These are phyloP conservation scores for Morella rubra DNA, from an alignment of 306 rosid species.

Conservation along the genomic window DNA sequence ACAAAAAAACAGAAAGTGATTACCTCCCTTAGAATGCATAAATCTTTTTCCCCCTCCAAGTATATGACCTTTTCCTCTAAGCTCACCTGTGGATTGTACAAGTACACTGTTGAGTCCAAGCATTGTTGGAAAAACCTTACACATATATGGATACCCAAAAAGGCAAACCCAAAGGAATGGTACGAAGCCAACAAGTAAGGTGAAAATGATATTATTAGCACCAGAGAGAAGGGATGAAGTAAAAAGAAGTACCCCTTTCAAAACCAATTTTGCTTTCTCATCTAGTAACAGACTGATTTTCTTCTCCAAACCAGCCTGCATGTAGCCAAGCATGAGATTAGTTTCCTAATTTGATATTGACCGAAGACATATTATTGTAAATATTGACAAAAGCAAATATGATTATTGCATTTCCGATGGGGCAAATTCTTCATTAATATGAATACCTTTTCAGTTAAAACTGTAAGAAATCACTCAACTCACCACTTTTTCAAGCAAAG, in stretches of 20 bases:
- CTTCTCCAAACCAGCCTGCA: conserved; percentile 54
- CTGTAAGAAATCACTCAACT: not conserved
- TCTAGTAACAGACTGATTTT: conserved; percentile 40
- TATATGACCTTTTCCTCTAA: conserved; percentile 53
- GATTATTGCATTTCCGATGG: not conserved
- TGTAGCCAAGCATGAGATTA: conserved; percentile 25
- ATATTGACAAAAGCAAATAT: not conserved
- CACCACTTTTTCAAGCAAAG: conserved; percentile 62
- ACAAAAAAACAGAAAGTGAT: conserved; percentile 10
- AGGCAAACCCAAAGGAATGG: conserved; percentile 5
- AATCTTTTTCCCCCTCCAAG: conserved; percentile 46
- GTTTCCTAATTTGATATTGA: conserved; percentile 13
- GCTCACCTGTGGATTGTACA: conserved; percentile 46
- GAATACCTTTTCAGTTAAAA: not conserved
- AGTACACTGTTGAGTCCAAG: conserved; percentile 21
- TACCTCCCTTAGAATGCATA: conserved; percentile 54
- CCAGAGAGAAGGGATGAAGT: conserved; percentile 17
- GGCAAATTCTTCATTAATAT: not conserved
- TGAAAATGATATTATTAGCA: conserved; percentile 4
- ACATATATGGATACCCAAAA: not conserved
- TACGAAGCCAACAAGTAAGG: conserved; percentile 3
- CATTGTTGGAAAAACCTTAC: not conserved
- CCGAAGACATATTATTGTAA: not conserved
- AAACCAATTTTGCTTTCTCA: conserved; percentile 44
- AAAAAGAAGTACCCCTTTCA: conserved; percentile 37